A percentile compares a stretch with the other conserved stretches of the same genome.
These are phyloP conservation scores for Cryptosporidium parvum DNA, from an alignment of 169 alveolate species.

Conservation along the genomic window DNA sequence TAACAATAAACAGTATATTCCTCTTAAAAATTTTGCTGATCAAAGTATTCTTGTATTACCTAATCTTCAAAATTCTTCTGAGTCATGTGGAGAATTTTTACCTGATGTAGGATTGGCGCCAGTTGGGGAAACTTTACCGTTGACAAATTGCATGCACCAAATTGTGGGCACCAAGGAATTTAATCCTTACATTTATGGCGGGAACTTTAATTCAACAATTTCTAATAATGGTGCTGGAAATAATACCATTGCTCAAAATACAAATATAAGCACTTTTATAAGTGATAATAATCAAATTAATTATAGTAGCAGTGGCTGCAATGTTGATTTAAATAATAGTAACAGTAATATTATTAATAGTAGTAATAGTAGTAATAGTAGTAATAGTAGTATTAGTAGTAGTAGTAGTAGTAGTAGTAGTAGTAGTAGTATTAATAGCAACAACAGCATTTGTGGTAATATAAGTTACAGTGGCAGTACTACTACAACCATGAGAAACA, in stretches of 20 bases:
- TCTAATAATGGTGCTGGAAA: not conserved
- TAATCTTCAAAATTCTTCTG: not conserved
- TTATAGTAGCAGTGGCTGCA: not conserved
- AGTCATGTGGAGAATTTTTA: constrained; percentile 1
- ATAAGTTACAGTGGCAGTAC: not conserved
- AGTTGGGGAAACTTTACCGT: not conserved
- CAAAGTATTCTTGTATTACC: not conserved
- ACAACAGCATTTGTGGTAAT: not conserved
- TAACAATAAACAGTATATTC: not conserved
- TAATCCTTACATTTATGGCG: not conserved
- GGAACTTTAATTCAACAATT: not conserved
- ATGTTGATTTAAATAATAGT: not conserved
- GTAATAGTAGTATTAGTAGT: not conserved
- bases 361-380: constrained; percentile 1
- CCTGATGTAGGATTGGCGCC: constrained; percentile 27
- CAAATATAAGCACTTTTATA: not conserved
- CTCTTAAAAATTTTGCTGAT: not conserved
- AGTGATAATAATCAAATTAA: not conserved
- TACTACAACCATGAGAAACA: not conserved
- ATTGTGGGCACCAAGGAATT: not conserved
- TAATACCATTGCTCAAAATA: not conserved
- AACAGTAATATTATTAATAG: not conserved
- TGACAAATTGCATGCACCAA: constrained; percentile 3
- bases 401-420: constrained; percentile 9
- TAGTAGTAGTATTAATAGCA: not conserved